A percentile compares a stretch with the other conserved stretches of the same genome.
Evolutionary conservation across 805 yeast species (phyloP).

Genomic region (Hanseniaspora opuntiae): DNA sequence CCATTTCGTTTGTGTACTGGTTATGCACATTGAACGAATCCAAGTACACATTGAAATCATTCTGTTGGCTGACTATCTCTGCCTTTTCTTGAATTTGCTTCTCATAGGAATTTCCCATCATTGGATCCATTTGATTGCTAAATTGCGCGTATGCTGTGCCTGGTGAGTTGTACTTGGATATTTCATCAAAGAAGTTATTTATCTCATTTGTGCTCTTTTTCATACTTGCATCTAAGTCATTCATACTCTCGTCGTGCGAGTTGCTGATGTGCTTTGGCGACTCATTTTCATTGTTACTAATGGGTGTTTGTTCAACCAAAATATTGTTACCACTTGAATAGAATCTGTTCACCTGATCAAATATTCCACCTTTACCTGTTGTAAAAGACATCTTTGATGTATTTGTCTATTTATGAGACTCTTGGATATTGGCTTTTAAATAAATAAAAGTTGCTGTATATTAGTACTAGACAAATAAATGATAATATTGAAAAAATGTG

Average conservation of each 20-base stretch:
- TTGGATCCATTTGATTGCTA: background rate
- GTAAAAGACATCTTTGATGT: conserved; percentile 4
- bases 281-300: background rate
- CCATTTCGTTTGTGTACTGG: background rate
- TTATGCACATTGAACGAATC: conserved; percentile 1
- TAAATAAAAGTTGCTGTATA: no score
- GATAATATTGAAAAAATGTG: background rate
- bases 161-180: background rate
- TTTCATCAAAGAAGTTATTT: background rate
- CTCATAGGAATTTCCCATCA: background rate
- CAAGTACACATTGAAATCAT: background rate
- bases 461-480: no score
- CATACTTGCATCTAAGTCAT: background rate
- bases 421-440: no score
- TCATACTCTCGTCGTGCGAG: no score
- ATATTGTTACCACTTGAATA: background rate
- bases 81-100: background rate
- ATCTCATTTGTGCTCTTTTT: background rate
- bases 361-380: conserved; percentile 5
- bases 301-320: background rate
- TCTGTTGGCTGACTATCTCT: background rate
- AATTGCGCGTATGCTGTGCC: background rate
- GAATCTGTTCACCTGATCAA: conserved; percentile 12
- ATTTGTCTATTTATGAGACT: background rate
- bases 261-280: background rate